Evolutionary conservation across 108 stramenopile species (phyloP).

Genomic region (Discostella stelligeroides): DNA sequence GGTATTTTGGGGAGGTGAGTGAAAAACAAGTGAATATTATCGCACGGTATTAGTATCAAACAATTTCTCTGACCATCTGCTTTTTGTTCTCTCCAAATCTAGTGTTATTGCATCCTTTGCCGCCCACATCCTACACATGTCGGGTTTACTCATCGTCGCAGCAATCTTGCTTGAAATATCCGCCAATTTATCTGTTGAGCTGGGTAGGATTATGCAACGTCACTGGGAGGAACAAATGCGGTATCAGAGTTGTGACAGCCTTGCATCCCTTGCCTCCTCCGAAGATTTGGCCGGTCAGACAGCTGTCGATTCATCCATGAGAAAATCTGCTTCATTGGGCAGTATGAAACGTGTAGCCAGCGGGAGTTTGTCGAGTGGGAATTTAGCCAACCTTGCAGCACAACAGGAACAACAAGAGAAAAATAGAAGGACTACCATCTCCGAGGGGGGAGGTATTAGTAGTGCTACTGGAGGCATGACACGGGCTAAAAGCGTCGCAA

Average conservation of each 20-base stretch:
- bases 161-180: constrained; percentile 75
- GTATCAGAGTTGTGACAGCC: constrained; percentile 61
- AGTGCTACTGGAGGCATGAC: constrained; percentile 30
- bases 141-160: constrained; percentile 75
- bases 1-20: constrained; percentile 82
- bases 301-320: constrained; percentile 58
- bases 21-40: neutral
- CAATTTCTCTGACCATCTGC: neutral
- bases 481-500: constrained; percentile 34
- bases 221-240: constrained; percentile 87
- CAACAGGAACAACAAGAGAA: constrained; percentile 20
- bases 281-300: constrained; percentile 28
- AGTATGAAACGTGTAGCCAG: constrained; percentile 87
- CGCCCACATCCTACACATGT: constrained; percentile 69
- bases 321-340: constrained; percentile 64
- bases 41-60: too few relatives aligned
- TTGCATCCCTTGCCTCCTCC: constrained; percentile 56
- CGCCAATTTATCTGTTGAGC: constrained; percentile 79
- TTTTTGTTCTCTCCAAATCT: neutral
- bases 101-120: constrained; percentile 75
- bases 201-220: constrained; percentile 86
- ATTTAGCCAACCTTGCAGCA: constrained; percentile 20
- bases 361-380: constrained; percentile 60
- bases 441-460: neutral
- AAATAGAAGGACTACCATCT: constrained; percentile 2